These are phyloP conservation scores for Cyberlindnera xishuangbannaensis DNA, from an alignment of 805 yeast species.

Conservation along the genomic window DNA sequence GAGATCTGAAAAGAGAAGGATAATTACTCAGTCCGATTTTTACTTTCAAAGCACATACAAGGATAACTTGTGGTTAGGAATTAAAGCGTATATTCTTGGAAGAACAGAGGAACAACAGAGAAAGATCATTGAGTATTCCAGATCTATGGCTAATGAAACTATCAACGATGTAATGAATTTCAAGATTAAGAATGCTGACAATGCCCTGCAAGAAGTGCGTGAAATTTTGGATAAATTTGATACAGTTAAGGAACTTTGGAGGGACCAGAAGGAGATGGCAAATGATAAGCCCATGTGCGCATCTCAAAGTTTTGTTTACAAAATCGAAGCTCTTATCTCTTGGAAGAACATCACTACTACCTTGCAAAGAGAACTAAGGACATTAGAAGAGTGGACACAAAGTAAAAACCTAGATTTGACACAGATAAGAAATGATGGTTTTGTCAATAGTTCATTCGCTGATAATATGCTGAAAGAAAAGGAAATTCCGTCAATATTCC, in stretches of 20 bases:
- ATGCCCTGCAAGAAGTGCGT: slow-evolving; percentile 47
- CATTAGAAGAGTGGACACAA: slow-evolving; percentile 77
- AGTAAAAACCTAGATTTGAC: slow-evolving; percentile 69
- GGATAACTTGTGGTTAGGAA: slow-evolving; percentile 82
- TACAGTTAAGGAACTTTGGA: slow-evolving; percentile 71
- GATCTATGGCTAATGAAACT: slow-evolving; percentile 68
- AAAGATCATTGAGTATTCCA: slow-evolving; percentile 56
- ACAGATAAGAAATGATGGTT: slow-evolving; percentile 29
- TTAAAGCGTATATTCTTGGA: slow-evolving; percentile 75
- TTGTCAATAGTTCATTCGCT: slow-evolving; percentile 68
- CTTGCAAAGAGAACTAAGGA: slow-evolving; percentile 52
- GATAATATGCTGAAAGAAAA: slow-evolving; percentile 79
- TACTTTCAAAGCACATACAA: slow-evolving; percentile 50
- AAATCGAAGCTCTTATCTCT: slow-evolving; percentile 73
- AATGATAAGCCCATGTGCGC: slow-evolving; percentile 70
- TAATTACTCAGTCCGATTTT: slow-evolving; percentile 49
- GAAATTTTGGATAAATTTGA: slow-evolving; percentile 55
- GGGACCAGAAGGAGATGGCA: slow-evolving; percentile 70
- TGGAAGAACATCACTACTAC: slow-evolving; percentile 78
- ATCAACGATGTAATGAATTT: slow-evolving; percentile 65
- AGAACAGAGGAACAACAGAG: slow-evolving; percentile 76
- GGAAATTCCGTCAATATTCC: slow-evolving; percentile 66
- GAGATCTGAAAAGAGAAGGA: slow-evolving; percentile 77
- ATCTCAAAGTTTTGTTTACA: slow-evolving; percentile 53
- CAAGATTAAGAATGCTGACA: slow-evolving; percentile 42